Conservation (phyloP, 345 rosid species). For the Populus deltoides region DNA sequence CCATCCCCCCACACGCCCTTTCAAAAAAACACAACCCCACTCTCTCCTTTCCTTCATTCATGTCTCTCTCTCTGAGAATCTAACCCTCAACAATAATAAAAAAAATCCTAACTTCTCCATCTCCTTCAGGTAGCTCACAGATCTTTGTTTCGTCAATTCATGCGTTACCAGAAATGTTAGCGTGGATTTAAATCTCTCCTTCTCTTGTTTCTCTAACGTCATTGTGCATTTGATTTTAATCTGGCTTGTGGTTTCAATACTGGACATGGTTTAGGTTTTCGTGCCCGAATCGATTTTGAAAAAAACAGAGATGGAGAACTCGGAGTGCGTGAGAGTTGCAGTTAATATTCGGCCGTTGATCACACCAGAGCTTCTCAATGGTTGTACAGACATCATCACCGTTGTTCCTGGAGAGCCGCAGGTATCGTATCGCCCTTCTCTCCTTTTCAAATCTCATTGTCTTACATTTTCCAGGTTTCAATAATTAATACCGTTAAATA, state of each 20-base stretch:
- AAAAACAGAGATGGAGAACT: conserved; percentile 29
- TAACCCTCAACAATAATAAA: neutral
- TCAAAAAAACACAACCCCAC: neutral
- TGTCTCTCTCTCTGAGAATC: conserved; percentile 1
- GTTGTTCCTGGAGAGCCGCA: conserved; percentile 83
- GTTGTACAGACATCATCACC: conserved; percentile 87
- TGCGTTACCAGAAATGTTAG: neutral
- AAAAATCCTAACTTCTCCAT: neutral
- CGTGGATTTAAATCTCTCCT: neutral
- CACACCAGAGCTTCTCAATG: conserved; percentile 78
- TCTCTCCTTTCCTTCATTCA: neutral
- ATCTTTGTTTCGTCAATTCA: neutral
- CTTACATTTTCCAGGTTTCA: neutral
- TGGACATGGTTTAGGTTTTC: neutral
- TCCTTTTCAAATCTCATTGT: too few species aligned
- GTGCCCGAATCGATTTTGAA: neutral
- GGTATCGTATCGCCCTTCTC: conserved; percentile 33
- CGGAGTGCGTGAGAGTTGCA: conserved; percentile 76
- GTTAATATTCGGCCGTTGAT: conserved; percentile 87
- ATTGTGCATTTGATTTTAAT: too few species aligned
- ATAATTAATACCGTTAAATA: too few species aligned
- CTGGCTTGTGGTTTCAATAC: neutral
- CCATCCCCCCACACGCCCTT: neutral
- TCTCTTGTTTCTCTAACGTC: neutral
- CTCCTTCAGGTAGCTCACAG: conserved; percentile 1